Conservation (phyloP, 768 basidiomycete genomes). For the Suillus bovinus region DNA sequence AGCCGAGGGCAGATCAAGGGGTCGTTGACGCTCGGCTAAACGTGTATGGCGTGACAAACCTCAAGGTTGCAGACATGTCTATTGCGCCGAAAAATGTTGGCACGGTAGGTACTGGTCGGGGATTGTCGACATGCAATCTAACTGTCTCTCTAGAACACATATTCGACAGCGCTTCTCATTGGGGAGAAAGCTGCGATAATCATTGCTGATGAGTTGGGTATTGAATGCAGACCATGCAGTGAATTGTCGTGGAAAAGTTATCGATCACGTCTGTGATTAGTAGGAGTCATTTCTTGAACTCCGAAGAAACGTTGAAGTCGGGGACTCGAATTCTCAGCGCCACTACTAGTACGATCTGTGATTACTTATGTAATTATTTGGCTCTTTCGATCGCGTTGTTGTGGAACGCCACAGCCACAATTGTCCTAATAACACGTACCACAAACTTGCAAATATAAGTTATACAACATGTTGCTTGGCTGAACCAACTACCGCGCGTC, state of each 20-base stretch:
- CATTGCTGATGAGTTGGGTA: constrained; percentile 51
- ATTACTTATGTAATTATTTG: no score
- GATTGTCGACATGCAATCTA: not conserved
- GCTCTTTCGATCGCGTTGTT: no score
- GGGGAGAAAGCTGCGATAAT: constrained; percentile 60
- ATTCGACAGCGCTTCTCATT: constrained; percentile 40
- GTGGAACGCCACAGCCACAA: no score
- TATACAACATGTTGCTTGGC: not conserved
- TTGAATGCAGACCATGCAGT: constrained; percentile 11
- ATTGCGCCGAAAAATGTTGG: constrained; percentile 36
- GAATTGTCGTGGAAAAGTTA: not conserved
- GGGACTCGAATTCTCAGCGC: no score
- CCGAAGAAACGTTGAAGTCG: no score
- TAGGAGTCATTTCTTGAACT: no score
- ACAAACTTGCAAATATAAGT: constrained; percentile 2
- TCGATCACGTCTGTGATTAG: not conserved
- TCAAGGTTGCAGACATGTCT: constrained; percentile 60
- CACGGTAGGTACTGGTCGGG: constrained; percentile 18
- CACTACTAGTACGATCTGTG: no score
- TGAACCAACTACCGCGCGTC: not conserved
- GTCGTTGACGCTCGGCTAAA: constrained; percentile 62
- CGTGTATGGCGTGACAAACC: constrained; percentile 57
- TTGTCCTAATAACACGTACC: constrained; percentile 26
- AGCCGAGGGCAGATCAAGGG: constrained; percentile 53
- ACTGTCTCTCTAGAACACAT: constrained; percentile 33